Percentiles rank a stretch among this genome's conserved stretches.
Evolutionary conservation across 345 rosid species (phyloP).

Genomic region (Citrus cavaleriei): DNA sequence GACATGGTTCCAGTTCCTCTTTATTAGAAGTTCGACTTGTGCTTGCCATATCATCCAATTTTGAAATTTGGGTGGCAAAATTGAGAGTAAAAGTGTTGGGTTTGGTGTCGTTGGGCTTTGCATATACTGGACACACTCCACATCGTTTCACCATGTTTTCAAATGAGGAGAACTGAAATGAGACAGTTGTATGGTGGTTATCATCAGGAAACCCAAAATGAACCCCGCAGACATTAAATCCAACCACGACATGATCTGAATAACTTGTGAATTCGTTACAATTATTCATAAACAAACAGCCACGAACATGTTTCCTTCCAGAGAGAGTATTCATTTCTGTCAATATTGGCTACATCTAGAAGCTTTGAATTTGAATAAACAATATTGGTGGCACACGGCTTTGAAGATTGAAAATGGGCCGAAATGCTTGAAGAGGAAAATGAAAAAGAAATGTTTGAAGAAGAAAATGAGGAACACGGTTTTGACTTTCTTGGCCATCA

Average conservation of each 20-base stretch:
- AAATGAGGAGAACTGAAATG: not conserved
- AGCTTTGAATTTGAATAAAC: too few relatives aligned
- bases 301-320: not conserved
- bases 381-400: too few relatives aligned
- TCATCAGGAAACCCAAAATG: too few relatives aligned
- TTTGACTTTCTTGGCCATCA: too few relatives aligned
- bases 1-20: too few relatives aligned
- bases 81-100: not conserved
- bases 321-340: not conserved
- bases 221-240: not conserved
- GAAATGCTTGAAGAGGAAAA: too few relatives aligned
- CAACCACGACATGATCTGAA: not conserved
- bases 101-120: not conserved
- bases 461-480: too few relatives aligned
- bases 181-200: not conserved
- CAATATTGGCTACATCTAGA: too few relatives aligned
- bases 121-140: not conserved
- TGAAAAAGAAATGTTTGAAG: too few relatives aligned
- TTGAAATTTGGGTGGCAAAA: not conserved
- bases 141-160: rapidly evolving
- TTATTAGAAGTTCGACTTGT: not conserved
- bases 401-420: too few relatives aligned
- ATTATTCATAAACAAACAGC: too few relatives aligned
- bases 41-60: not conserved
- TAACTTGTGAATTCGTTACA: not conserved